Base-by-base conservation (phyloP, 495 filamentous ascomycete species). In the Penicillium tannophilum region DNA sequence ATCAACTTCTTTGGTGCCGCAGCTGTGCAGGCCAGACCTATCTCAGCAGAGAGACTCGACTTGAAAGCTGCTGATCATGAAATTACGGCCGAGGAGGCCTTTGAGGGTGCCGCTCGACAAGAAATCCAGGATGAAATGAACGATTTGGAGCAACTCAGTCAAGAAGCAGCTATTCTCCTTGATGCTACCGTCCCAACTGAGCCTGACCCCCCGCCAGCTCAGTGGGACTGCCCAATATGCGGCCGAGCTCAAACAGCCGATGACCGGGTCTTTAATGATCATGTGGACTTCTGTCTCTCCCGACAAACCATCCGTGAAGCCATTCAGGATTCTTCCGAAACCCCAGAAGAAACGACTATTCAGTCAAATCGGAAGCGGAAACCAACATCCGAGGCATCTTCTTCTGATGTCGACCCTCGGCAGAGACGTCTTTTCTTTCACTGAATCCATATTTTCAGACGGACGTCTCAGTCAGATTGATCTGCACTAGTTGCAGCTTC, bases 231-330 rank as follows among this genome's bases (percentile, higher is more conserved):
- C 70, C 94, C 94, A 0, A 91, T 98, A 39, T 98, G 94, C 70
- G 70, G 70, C 3, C 77, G 86, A 44, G 87, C 89, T 0, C 91
- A 97, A 65, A 56, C 76, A 4, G 86, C 92, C 0, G 84, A 92
- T 59, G 91, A 97, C 68, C 79, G 80, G 39, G 71, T 69, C 6
- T 97, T 99, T 74, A 99, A 99, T 62, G 87, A 88, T 51, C 95
- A 99, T 72, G 89, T 99, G 47, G 95, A 99, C 67, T 86, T 90
- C 20, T 99, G 94, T 74, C 82, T 99, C 8, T 97, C 92, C 2
- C 77, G 85, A 46, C 84, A 88, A 68, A 90, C 90, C 0, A 98
- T 98, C 60, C 87, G 87, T 43, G 90, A 97, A 65, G 89, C 83
- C 0, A 86, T 89, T 7, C 85, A 89, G 55, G 82, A 63, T 30